phyloP scores from a whole-genome alignment of 1,139 yeast species.

The Saccharomyces hybrid region DNA sequence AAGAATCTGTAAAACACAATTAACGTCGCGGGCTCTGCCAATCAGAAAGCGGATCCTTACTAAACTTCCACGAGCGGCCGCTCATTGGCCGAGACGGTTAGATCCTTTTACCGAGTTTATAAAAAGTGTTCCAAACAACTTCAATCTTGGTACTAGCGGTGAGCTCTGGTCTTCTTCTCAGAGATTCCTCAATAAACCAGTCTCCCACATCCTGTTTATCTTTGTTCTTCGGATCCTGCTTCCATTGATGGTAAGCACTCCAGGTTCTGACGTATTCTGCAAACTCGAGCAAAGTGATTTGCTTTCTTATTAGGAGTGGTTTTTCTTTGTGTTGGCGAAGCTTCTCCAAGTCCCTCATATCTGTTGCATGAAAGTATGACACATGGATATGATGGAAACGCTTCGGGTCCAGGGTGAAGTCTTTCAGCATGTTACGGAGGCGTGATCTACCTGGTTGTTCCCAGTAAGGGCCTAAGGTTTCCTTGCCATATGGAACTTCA shows the following conservation, averaged over 20 bases:
- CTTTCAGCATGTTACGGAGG: slow-evolving; percentile 40
- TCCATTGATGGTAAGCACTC: slow-evolving; percentile 66
- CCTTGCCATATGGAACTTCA: slow-evolving; percentile 33
- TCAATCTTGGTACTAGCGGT: slow-evolving; percentile 23
- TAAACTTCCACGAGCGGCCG: not conserved
- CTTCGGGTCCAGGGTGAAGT: slow-evolving; percentile 36
- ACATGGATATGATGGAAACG: slow-evolving; percentile 37
- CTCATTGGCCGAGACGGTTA: not conserved
- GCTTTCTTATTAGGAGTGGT: slow-evolving; percentile 37
- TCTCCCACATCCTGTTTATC: slow-evolving; percentile 18
- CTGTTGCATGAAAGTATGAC: slow-evolving; percentile 35
- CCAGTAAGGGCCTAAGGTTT: slow-evolving; percentile 60
- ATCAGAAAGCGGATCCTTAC: not conserved
- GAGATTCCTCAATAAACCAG: slow-evolving; percentile 18
- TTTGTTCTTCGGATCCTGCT: slow-evolving; percentile 28
- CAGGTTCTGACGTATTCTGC: slow-evolving; percentile 51
- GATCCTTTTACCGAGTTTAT: slow-evolving; percentile 26
- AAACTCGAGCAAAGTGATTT: slow-evolving; percentile 39
- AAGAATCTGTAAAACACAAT: not conserved
- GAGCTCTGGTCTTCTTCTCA: slow-evolving; percentile 28
- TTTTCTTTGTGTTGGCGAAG: slow-evolving; percentile 13
- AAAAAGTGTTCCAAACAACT: slow-evolving; percentile 35
- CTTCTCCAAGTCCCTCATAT: slow-evolving; percentile 12
- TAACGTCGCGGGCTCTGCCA: not conserved
- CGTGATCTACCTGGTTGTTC: slow-evolving; percentile 60